These are phyloP conservation scores for Exutisphaerella laricina DNA, from an alignment of 2,329 filamentous ascomycete genomes.

Conservation along the genomic window DNA sequence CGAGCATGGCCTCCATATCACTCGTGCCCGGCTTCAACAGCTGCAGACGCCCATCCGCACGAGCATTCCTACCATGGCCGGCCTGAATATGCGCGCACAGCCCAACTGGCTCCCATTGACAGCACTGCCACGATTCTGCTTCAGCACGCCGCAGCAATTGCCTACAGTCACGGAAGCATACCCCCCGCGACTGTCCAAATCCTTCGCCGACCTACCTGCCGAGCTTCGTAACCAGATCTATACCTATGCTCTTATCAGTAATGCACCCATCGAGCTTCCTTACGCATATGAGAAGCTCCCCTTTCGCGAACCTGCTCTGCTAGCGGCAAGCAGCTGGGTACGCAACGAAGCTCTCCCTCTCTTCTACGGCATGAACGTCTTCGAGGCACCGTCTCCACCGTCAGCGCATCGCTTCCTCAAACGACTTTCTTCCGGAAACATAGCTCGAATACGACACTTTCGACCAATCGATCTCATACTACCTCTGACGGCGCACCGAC, in stretches of 20 bases:
- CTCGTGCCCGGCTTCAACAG: not conserved
- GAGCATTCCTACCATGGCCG: not conserved
- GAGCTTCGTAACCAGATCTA: constrained; percentile 8
- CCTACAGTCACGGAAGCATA: not conserved
- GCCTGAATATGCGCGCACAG: constrained; percentile 1
- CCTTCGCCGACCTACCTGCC: constrained; percentile 4
- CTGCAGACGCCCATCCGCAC: not conserved
- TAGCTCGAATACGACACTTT: constrained; percentile 12
- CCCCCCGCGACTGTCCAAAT: not conserved
- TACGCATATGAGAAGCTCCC: constrained; percentile 17
- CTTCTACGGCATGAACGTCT: constrained; percentile 21
- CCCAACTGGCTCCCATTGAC: constrained; percentile 1
- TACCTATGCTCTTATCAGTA: not conserved
- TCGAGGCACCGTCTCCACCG: constrained; percentile 16
- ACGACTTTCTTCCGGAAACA: constrained; percentile 9
- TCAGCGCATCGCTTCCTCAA: constrained; percentile 16
- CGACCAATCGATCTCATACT: constrained; percentile 14
- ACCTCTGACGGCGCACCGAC: constrained; percentile 6
- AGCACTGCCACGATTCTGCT: constrained; percentile 2
- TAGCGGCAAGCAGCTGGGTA: constrained; percentile 10
- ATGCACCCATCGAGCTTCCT: constrained; percentile 14
- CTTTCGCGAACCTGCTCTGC: constrained; percentile 15
- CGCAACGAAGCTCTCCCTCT: constrained; percentile 19
- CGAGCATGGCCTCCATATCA: not conserved
- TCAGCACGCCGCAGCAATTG: not conserved